Conservation (phyloP, 78 protist species). For the Protostelium mycophagum region DNA sequence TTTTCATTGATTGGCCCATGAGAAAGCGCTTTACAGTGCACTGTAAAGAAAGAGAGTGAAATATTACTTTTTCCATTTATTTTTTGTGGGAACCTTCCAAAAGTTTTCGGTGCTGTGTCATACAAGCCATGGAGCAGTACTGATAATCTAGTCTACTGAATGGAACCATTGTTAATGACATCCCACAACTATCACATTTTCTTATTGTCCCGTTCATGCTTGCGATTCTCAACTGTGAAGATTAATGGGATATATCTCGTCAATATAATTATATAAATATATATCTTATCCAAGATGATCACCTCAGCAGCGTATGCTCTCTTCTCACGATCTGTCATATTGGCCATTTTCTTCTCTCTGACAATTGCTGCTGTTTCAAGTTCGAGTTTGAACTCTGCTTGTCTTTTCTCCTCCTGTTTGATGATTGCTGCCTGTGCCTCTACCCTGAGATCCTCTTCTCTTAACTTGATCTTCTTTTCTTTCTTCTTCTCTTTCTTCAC, state of each 20-base stretch:
- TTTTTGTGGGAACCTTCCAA: no score
- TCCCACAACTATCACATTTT: background rate
- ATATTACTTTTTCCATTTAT: no score
- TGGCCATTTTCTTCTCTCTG: background rate
- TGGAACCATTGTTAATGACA: background rate
- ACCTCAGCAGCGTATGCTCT: background rate
- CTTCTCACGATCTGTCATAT: background rate
- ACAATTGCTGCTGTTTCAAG: background rate
- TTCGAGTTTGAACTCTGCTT: background rate
- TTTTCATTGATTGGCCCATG: slow-evolving; percentile 83
- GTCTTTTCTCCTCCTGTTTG: background rate
- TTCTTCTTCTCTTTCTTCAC: slow-evolving; percentile 15
- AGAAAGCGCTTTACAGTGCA: no score
- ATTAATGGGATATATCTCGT: no score
- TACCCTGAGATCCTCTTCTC: background rate
- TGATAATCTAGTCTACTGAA: background rate
- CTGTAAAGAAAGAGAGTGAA: no score
- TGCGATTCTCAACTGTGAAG: background rate
- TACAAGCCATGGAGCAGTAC: background rate
- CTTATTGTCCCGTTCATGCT: background rate
- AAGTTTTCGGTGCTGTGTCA: background rate
- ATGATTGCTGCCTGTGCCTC: slow-evolving; percentile 5
- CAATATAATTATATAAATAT: no score
- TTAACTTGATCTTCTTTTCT: slow-evolving; percentile 32
- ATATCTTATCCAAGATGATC: background rate